These are phyloP conservation scores for Penicillium diatomitis DNA, from an alignment of 495 filamentous ascomycete genomes.

Conservation along the genomic window DNA sequence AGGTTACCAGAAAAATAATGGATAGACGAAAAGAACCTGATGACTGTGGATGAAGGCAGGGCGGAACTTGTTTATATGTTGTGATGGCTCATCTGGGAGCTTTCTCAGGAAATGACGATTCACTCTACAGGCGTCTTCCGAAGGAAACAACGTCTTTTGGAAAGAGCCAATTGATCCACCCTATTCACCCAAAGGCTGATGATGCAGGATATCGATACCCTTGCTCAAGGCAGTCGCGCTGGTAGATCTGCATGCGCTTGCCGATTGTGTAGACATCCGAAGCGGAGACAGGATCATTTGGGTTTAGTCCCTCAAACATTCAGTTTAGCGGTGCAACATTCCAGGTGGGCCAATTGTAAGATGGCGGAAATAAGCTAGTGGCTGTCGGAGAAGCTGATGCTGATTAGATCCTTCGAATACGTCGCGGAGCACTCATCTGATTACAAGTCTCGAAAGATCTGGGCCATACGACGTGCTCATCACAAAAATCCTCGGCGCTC, in stretches of 20 bases:
- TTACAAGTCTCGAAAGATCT: no score
- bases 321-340: no score
- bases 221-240: background rate
- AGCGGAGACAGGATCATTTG: slow-evolving; percentile 7
- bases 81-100: background rate
- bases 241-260: background rate
- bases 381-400: no score
- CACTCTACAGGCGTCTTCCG: background rate
- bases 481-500: no score
- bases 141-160: no score
- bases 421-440: no score
- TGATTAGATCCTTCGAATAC: no score
- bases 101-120: background rate
- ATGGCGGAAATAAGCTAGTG: no score
- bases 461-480: no score
- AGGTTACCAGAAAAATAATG: background rate
- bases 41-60: background rate
- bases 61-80: background rate
- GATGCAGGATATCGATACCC: background rate
- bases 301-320: no score
- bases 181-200: background rate
- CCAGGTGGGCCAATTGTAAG: no score
- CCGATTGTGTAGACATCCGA: background rate
- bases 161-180: background rate
- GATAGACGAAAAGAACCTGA: background rate